phyloP scores from a whole-genome alignment of 768 basidiomycete genomes.

The Auriscalpium orientale region DNA sequence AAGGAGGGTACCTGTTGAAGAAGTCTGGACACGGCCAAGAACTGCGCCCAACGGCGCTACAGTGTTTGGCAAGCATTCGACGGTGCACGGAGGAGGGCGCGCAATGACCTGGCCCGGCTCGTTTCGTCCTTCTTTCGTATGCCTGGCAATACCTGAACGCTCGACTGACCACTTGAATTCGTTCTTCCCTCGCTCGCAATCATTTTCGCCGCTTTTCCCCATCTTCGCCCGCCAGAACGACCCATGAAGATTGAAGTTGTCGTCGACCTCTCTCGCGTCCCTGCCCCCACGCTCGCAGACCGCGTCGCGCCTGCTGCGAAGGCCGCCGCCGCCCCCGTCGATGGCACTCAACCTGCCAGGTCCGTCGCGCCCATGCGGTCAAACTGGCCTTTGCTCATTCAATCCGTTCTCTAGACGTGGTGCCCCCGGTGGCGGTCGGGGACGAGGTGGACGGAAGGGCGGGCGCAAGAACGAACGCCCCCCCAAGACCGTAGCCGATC shows the following conservation, averaged over 20 bases:
- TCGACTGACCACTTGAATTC: constrained; percentile 27
- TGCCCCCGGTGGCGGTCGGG: constrained; percentile 19
- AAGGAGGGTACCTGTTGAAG: constrained; percentile 13
- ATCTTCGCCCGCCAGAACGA: constrained; percentile 54
- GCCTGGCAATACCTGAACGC: constrained; percentile 24
- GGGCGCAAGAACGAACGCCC: constrained; percentile 53
- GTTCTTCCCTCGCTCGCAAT: constrained; percentile 22
- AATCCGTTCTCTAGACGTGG: not conserved
- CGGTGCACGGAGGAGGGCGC: not conserved
- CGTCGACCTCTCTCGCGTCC: constrained; percentile 73
- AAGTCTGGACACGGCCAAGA: constrained; percentile 8
- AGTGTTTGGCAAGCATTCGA: constrained; percentile 14
- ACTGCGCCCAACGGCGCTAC: constrained; percentile 18
- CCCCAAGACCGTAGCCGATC: constrained; percentile 76
- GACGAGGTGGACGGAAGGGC: constrained; percentile 39
- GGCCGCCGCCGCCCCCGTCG: constrained; percentile 26
- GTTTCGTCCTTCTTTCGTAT: constrained; percentile 21
- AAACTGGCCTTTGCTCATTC: not conserved
- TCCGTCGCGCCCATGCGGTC: constrained; percentile 19
- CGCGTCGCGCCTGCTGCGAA: constrained; percentile 75
- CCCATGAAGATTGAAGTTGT: constrained; percentile 99
- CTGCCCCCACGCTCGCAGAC: constrained; percentile 58
- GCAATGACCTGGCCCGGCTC: constrained; percentile 8
- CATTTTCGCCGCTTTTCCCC: constrained; percentile 22
- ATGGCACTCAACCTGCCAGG: constrained; percentile 28